Evolutionary conservation across 1,284 basidiomycete species (phyloP).

Genomic region (Stygiomarasmius scandens): DNA sequence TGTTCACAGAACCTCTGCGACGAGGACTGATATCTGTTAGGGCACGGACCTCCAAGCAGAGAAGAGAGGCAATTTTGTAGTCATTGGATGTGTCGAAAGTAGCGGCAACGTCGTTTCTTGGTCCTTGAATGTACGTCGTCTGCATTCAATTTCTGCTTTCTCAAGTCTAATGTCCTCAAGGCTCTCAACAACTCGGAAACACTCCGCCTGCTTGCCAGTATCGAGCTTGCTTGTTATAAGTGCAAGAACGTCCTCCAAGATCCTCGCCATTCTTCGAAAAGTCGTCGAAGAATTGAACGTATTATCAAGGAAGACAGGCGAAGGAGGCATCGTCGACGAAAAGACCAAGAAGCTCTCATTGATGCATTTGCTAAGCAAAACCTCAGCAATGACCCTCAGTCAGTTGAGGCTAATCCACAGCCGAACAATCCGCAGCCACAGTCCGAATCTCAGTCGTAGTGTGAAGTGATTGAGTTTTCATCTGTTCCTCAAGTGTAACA

Average conservation of each 20-base stretch:
- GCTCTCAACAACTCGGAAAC: conserved; percentile 81
- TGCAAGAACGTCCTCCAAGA: conserved; percentile 68
- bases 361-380: conserved; percentile 72
- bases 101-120: conserved; percentile 70
- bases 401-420: conserved; percentile 14
- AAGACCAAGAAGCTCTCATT: conserved; percentile 78
- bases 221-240: conserved; percentile 78
- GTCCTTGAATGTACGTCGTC: conserved; percentile 66
- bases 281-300: conserved; percentile 70
- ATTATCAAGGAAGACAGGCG: conserved; percentile 80
- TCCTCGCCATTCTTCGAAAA: conserved; percentile 61
- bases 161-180: conserved; percentile 35
- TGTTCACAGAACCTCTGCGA: neutral
- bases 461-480: neutral
- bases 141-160: conserved; percentile 22
- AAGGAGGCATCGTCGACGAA: conserved; percentile 74
- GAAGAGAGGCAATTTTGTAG: conserved; percentile 82
- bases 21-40: conserved; percentile 33
- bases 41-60: conserved; percentile 76
- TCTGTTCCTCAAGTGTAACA: neutral
- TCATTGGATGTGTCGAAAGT: conserved; percentile 74
- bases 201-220: conserved; percentile 73
- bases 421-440: neutral
- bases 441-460: neutral
- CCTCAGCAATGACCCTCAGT: conserved; percentile 39